A percentile compares a stretch with the other conserved stretches of the same genome.
phyloP scores from a whole-genome alignment of 2,329 filamentous ascomycete species.

The Myotisia sp. region DNA sequence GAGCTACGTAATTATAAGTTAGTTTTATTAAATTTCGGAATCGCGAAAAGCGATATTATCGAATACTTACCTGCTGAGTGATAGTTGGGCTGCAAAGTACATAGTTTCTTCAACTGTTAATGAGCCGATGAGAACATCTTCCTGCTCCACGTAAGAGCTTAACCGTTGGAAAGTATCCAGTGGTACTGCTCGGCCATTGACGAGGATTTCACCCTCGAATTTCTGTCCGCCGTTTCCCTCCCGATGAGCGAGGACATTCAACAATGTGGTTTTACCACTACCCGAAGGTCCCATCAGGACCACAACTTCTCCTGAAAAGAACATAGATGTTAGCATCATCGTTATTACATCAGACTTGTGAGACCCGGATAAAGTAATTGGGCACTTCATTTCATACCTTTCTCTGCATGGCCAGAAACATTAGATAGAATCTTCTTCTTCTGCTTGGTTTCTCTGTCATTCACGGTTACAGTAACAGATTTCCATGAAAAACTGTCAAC shows the following conservation, averaged over 20 bases:
- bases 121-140: slow-evolving; percentile 69
- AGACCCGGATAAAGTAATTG: no score
- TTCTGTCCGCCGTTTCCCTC: slow-evolving; percentile 39
- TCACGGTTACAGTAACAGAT: slow-evolving; percentile 54
- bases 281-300: slow-evolving; percentile 69
- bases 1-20: slow-evolving; percentile 21
- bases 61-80: slow-evolving; percentile 38
- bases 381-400: slow-evolving; percentile 33
- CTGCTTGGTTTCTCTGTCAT: slow-evolving; percentile 52
- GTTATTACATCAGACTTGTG: neutral
- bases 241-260: slow-evolving; percentile 62
- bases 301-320: slow-evolving; percentile 48
- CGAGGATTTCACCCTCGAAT: slow-evolving; percentile 40
- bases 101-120: slow-evolving; percentile 70
- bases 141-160: slow-evolving; percentile 71
- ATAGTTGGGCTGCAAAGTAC: slow-evolving; percentile 58
- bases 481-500: slow-evolving; percentile 54
- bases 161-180: slow-evolving; percentile 47
- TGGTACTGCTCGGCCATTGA: slow-evolving; percentile 49
- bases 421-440: slow-evolving; percentile 49
- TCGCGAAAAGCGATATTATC: neutral
- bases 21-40: neutral
- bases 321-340: slow-evolving; percentile 3
- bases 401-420: slow-evolving; percentile 49
- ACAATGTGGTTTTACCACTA: slow-evolving; percentile 66